A percentile compares a stretch with the other conserved stretches of the same genome.
Evolutionary conservation across 2,329 filamentous ascomycete genomes (phyloP).

Genomic region (Mollisiaceae sp.): DNA sequence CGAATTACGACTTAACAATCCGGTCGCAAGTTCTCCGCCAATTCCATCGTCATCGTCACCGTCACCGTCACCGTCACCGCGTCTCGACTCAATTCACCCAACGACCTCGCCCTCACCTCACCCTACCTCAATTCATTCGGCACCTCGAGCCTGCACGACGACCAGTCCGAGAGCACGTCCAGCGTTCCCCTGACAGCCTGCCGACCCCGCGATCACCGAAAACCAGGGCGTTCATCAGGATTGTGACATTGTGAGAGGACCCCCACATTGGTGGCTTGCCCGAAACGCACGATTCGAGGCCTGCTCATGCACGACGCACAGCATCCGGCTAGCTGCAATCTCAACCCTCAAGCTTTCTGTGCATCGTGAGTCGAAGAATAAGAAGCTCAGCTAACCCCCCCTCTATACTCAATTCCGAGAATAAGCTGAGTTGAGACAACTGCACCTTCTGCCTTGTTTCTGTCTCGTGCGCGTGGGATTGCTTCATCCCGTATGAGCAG

Average conservation of each 20-base stretch:
- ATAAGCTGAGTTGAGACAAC: conserved; percentile 37
- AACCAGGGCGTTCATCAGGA: conserved; percentile 10
- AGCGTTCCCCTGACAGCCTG: conserved; percentile 9
- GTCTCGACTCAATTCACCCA: background rate
- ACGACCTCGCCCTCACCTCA: background rate
- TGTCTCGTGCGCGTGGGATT: conserved; percentile 12
- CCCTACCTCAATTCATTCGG: background rate
- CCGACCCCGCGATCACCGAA: conserved; percentile 9
- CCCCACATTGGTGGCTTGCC: conserved; percentile 28
- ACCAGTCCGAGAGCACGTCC: background rate
- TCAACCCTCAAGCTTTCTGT: conserved; percentile 17
- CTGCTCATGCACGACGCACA: conserved; percentile 34
- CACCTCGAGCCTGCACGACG: background rate
- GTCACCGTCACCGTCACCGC: background rate
- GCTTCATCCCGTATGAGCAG: conserved; percentile 5
- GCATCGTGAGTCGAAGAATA: conserved; percentile 25
- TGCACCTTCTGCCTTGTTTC: conserved; percentile 12
- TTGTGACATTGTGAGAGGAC: conserved; percentile 4
- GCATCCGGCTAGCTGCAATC: conserved; percentile 30
- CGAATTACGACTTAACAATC: background rate
- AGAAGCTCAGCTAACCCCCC: conserved; percentile 28
- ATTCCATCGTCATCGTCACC: background rate
- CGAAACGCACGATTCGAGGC: conserved; percentile 18
- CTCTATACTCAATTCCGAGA: conserved; percentile 20
- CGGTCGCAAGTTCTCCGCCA: background rate